phyloP scores from a whole-genome alignment of 2,329 filamentous ascomycete genomes.

The Aspergillus brasiliensis region DNA sequence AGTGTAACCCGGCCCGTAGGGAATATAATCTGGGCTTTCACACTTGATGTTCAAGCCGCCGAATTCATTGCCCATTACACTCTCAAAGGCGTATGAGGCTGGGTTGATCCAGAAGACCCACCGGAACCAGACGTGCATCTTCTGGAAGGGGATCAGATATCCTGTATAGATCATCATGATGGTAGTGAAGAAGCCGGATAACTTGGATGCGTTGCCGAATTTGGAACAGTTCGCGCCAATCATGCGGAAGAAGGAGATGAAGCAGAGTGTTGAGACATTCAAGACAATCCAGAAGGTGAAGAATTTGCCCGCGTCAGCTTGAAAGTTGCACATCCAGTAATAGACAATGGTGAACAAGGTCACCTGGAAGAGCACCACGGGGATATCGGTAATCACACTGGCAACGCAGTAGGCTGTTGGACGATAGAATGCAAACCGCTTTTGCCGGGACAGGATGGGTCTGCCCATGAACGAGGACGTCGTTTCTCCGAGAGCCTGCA shows the following conservation, averaged over 20 bases:
- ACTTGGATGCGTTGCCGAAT: conserved; percentile 49
- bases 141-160: conserved; percentile 60
- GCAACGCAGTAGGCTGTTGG: conserved; percentile 61
- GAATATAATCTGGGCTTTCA: conserved; percentile 51
- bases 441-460: conserved; percentile 68
- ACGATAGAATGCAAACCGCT: conserved; percentile 67
- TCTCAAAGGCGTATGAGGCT: conserved; percentile 67
- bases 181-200: conserved; percentile 47
- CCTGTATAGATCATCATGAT: conserved; percentile 35
- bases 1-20: conserved; percentile 45
- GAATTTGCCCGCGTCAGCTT: conserved; percentile 58
- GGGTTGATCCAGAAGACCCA: conserved; percentile 68
- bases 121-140: conserved; percentile 64
- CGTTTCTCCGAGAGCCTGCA: conserved; percentile 61
- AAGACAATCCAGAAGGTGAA: conserved; percentile 60
- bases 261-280: conserved; percentile 53
- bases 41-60: conserved; percentile 57
- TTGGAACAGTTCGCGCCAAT: conserved; percentile 51
- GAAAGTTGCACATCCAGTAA: conserved; percentile 61
- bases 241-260: conserved; percentile 54
- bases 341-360: conserved; percentile 60
- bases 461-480: conserved; percentile 63
- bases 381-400: conserved; percentile 58
- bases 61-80: conserved; percentile 70
- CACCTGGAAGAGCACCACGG: conserved; percentile 58